Percentiles rank a stretch among this genome's conserved stretches.
Conservation (phyloP, 306 rosid species). For the Luffa aegyptiaca region DNA sequence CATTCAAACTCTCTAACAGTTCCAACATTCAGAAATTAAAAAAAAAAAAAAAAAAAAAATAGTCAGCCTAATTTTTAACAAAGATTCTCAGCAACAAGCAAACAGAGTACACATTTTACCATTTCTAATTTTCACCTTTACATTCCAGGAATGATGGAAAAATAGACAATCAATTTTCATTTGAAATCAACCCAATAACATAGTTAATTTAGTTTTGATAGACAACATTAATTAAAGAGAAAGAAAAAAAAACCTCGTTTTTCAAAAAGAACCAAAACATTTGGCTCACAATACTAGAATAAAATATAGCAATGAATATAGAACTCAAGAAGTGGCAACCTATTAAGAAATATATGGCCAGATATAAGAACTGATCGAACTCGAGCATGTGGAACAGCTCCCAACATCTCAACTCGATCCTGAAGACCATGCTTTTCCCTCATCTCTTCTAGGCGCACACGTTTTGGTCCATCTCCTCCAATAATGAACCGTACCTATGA, state of each 20-base stretch:
- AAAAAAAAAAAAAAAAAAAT: background rate
- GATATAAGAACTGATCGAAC: slow-evolving; percentile 63
- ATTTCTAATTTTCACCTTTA: background rate
- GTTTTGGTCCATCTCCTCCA: slow-evolving; percentile 93
- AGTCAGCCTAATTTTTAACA: background rate
- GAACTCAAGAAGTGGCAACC: slow-evolving; percentile 25
- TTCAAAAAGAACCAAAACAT: background rate
- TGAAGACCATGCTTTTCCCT: slow-evolving; percentile 88
- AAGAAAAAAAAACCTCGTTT: background rate
- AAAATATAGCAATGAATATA: background rate
- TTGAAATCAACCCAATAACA: background rate
- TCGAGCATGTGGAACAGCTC: slow-evolving; percentile 75
- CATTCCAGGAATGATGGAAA: background rate
- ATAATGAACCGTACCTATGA: slow-evolving; percentile 76
- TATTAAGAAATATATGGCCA: slow-evolving; percentile 90
- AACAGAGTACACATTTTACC: background rate
- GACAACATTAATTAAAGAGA: background rate
- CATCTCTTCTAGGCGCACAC: slow-evolving; percentile 94
- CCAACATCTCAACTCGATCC: slow-evolving; percentile 94
- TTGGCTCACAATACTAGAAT: background rate
- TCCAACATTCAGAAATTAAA: background rate
- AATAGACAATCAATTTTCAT: background rate
- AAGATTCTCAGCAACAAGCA: background rate
- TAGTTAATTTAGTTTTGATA: background rate
- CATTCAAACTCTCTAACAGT: background rate